phyloP scores from a whole-genome alignment of 2,329 filamentous ascomycete species.

The Penicillium aurantiogriseum region DNA sequence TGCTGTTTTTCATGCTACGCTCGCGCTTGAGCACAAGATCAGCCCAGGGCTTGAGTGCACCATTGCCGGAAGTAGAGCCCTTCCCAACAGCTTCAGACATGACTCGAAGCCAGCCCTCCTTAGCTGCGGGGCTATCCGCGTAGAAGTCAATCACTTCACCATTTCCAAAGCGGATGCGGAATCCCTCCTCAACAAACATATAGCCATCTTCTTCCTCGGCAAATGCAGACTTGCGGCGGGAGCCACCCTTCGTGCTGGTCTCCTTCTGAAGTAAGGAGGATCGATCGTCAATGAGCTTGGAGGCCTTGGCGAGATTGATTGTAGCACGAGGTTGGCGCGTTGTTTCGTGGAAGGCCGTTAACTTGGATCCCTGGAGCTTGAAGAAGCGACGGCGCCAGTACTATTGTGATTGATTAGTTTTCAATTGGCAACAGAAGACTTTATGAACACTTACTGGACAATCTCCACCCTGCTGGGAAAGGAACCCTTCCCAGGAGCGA shows the following conservation, averaged over 20 bases:
- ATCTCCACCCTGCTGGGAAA: constrained; percentile 96
- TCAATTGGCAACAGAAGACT: neutral
- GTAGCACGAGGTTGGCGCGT: constrained; percentile 93
- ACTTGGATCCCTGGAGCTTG: constrained; percentile 83
- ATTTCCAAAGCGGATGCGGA: constrained; percentile 97
- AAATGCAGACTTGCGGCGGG: constrained; percentile 88
- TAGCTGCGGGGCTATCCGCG: constrained; percentile 80
- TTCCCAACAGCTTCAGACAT: constrained; percentile 69
- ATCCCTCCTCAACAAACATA: constrained; percentile 99
- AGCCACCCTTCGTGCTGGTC: constrained; percentile 70
- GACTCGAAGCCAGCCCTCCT: constrained; percentile 92
- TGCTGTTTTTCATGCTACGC: constrained; percentile 36
- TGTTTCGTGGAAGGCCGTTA: constrained; percentile 94
- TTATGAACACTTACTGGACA: constrained; percentile 73
- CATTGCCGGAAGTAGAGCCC: constrained; percentile 44
- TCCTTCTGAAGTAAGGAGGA: constrained; percentile 79
- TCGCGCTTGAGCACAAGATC: constrained; percentile 58
- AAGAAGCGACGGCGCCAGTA: constrained; percentile 99
- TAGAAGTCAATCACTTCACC: constrained; percentile 99
- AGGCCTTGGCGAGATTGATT: constrained; percentile 92
- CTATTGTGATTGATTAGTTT: constrained; percentile 48
- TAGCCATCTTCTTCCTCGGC: constrained; percentile 98
- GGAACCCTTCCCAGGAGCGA: constrained; percentile 78
- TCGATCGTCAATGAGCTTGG: constrained; percentile 90
- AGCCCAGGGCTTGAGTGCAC: constrained; percentile 58